Conservation (phyloP, 352 stramenopile genomes). For the Globisporangium barbulae region DNA sequence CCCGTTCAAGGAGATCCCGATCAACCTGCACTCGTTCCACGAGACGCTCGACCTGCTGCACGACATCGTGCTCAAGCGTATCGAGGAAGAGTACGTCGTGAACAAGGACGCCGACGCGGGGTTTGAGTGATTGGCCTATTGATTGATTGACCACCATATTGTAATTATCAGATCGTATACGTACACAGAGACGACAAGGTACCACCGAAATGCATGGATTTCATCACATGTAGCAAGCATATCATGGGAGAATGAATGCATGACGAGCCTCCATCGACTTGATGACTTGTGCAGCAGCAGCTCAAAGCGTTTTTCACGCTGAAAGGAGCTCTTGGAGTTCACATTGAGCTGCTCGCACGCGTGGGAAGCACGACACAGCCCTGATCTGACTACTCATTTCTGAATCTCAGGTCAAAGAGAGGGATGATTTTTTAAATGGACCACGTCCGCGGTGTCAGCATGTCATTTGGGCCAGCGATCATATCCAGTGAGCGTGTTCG, state of each 20-base stretch:
- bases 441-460: slow-evolving; percentile 7
- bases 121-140: not conserved
- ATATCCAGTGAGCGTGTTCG: not conserved
- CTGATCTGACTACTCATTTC: slow-evolving; percentile 1
- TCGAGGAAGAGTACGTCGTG: slow-evolving; percentile 69
- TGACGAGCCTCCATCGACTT: too few species aligned
- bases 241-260: too few species aligned
- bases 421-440: not conserved
- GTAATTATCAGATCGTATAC: slow-evolving; percentile 1
- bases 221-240: not conserved
- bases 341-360: not conserved
- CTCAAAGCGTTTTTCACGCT: too few species aligned
- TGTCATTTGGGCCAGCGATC: not conserved
- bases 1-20: slow-evolving; percentile 73
- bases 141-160: not conserved
- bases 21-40: slow-evolving; percentile 86
- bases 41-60: slow-evolving; percentile 83
- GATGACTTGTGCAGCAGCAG: too few species aligned
- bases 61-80: slow-evolving; percentile 82
- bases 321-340: too few species aligned
- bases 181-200: not conserved
- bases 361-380: too few species aligned
- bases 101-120: not conserved
- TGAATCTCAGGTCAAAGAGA: not conserved
- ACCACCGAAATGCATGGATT: not conserved